Percentiles rank a stretch among this genome's conserved stretches.
phyloP scores from a whole-genome alignment of 495 filamentous ascomycete genomes.

The Talaromyces borbonicus region DNA sequence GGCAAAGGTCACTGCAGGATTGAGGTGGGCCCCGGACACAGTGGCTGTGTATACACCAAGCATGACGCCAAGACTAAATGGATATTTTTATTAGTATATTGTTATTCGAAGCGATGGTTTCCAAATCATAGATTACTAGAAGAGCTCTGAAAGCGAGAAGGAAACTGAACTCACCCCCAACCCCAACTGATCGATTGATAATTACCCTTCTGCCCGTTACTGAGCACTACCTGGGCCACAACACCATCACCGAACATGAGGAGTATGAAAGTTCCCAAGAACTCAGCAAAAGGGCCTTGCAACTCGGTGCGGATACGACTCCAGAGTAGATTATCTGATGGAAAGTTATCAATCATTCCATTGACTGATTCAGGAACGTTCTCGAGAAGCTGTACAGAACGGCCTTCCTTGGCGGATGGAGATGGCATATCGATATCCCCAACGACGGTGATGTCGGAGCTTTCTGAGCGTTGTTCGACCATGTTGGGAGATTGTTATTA shows the following conservation, averaged over 20 bases:
- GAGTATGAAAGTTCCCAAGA: slow-evolving; percentile 54
- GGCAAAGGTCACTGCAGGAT: slow-evolving; percentile 55
- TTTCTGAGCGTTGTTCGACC: no score
- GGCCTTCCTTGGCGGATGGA: no score
- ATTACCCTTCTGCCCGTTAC: slow-evolving; percentile 36
- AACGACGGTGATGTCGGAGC: no score
- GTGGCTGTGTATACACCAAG: slow-evolving; percentile 55
- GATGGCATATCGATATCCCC: no score
- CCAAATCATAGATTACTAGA: no score
- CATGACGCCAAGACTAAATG: slow-evolving; percentile 51
- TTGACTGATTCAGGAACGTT: no score
- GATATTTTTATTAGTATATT: no score
- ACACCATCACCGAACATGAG: slow-evolving; percentile 55
- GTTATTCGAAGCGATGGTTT: no score
- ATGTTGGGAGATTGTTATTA: no score
- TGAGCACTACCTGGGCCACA: slow-evolving; percentile 51
- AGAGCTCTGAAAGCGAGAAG: no score
- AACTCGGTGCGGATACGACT: slow-evolving; percentile 32
- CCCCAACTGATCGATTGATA: slow-evolving; percentile 56
- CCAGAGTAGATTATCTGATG: slow-evolving; percentile 40
- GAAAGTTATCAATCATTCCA: no score
- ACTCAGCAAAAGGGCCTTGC: slow-evolving; percentile 52
- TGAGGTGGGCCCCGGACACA: slow-evolving; percentile 51
- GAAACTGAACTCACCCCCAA: slow-evolving; percentile 42
- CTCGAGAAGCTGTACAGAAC: no score